These are phyloP conservation scores for Sporisorium exsertum DNA, from an alignment of 1,284 basidiomycete species.

Conservation along the genomic window DNA sequence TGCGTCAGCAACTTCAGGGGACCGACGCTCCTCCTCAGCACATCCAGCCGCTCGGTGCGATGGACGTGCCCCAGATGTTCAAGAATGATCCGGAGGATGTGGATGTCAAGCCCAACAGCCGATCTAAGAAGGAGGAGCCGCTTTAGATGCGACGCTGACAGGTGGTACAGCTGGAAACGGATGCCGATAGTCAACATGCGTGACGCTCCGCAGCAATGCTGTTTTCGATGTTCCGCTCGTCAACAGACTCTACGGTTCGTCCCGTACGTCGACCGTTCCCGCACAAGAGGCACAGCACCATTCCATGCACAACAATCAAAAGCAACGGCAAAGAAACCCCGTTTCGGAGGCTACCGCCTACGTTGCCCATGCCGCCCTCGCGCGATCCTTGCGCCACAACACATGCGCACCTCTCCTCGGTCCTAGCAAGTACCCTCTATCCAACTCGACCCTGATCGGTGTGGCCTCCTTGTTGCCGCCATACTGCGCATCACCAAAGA, in stretches of 20 bases:
- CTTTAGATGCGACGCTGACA: not conserved
- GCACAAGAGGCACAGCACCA: not conserved
- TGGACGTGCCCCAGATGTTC: not conserved
- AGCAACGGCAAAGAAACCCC: too few relatives aligned
- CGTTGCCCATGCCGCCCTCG: constrained; percentile 35
- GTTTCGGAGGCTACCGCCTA: not conserved
- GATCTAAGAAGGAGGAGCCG: constrained; percentile 16
- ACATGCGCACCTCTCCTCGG: constrained; percentile 48
- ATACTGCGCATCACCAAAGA: constrained; percentile 5
- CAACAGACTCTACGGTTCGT: not conserved
- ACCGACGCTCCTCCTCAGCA: not conserved
- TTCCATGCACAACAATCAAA: not conserved
- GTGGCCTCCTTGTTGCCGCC: not conserved
- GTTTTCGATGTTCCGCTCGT: not conserved
- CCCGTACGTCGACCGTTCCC: not conserved
- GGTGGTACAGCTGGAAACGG: not conserved
- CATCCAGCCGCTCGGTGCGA: not conserved
- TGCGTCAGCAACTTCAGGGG: not conserved
- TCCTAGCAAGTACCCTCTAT: constrained; percentile 40
- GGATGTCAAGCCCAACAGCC: constrained; percentile 6
- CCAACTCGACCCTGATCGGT: constrained; percentile 26
- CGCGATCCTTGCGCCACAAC: constrained; percentile 43
- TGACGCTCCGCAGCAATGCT: not conserved
- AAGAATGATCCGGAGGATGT: constrained; percentile 3
- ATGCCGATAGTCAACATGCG: not conserved